Evolutionary conservation across 2,329 filamentous ascomycete genomes (phyloP), one percentile per base, ranked within the genome.

Genomic region (Verticillium longisporum): DNA sequence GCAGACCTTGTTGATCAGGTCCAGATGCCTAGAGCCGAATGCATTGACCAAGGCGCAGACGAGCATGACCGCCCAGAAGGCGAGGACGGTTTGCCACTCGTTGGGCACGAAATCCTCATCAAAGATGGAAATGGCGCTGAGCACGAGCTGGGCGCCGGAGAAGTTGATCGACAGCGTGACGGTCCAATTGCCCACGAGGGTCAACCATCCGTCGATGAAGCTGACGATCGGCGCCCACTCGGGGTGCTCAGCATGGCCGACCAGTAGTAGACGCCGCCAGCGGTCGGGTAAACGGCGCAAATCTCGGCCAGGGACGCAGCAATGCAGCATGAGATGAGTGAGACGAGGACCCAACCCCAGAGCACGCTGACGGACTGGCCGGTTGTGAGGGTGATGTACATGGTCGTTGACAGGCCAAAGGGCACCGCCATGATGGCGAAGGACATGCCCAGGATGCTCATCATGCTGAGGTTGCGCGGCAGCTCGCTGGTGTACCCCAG

Each of bases 341-440:
- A 86, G 33, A 89, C 82, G 37, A 88, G 72, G 2, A 89, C 80
- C 86, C 83, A 91, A 50, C 88, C 88, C 80, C 85, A 91, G 65
- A 91, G 75, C 50, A 90, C 81, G 31, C 86, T 89, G 15, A 90
- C 88, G 54, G 80, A 81, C 71, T 89, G 85, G 26, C 88, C 88
- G 71, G 90, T 86, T 18, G 82, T 82, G 33, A 91, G 78, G 26
- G 85, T 86, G 70, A 89, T 88, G 73, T 84, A 86, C 64, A 91
- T 77, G 1, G 88, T 90, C 15, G 88, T 90, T 34, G 80, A 84
- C 41, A 90, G 77, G 38, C 88, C 88, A 66, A 87, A 89, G 1
- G 86, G 86, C 11, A 87, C 86, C 11, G 88, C 88, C 86, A 91
- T 90, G 72, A 91, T 90, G 58, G 88, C 88, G 69, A 91, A 91